Evolutionary conservation across 495 filamentous ascomycete species (phyloP).

Genomic region (Immersiella caudata): DNA sequence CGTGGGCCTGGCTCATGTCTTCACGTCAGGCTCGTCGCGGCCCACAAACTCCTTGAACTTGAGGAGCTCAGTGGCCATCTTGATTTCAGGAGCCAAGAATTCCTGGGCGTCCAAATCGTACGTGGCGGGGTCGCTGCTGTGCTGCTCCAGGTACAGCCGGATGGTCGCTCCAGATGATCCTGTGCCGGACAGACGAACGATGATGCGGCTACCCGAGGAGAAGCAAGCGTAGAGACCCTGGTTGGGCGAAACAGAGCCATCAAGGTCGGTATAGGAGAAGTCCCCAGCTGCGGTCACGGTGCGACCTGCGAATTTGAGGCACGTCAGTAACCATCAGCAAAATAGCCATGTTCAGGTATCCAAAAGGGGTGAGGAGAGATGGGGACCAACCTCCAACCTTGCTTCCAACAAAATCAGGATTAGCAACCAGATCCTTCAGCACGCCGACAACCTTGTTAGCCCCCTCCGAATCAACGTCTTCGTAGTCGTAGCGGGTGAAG

Average conservation of each 20-base stretch:
- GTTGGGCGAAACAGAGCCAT: slow-evolving; percentile 92
- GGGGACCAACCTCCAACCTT: slow-evolving; percentile 69
- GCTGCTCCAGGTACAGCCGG: slow-evolving; percentile 93
- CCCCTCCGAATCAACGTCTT: slow-evolving; percentile 86
- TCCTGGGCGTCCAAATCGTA: slow-evolving; percentile 82
- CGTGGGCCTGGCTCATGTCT: slow-evolving; percentile 62
- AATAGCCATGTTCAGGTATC: background rate
- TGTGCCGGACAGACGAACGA: slow-evolving; percentile 91
- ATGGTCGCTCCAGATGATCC: slow-evolving; percentile 95
- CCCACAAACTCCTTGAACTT: slow-evolving; percentile 90
- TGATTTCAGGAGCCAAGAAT: slow-evolving; percentile 88
- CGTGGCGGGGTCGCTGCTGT: slow-evolving; percentile 71
- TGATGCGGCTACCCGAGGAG: slow-evolving; percentile 89
- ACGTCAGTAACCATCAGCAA: slow-evolving; percentile 15
- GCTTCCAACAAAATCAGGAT: slow-evolving; percentile 75
- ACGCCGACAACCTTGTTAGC: slow-evolving; percentile 85
- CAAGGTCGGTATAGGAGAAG: slow-evolving; percentile 96
- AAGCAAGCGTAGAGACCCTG: slow-evolving; percentile 96
- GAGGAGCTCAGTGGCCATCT: slow-evolving; percentile 78
- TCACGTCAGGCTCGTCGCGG: slow-evolving; percentile 89
- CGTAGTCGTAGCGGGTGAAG: slow-evolving; percentile 99
- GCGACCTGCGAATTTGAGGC: slow-evolving; percentile 50
- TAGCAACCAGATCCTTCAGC: slow-evolving; percentile 68
- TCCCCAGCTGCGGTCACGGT: slow-evolving; percentile 89
- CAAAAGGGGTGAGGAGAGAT: slow-evolving; percentile 10